These are phyloP conservation scores for Diaporthe citrichinensis DNA, from an alignment of 2,329 filamentous ascomycete species.

Conservation along the genomic window DNA sequence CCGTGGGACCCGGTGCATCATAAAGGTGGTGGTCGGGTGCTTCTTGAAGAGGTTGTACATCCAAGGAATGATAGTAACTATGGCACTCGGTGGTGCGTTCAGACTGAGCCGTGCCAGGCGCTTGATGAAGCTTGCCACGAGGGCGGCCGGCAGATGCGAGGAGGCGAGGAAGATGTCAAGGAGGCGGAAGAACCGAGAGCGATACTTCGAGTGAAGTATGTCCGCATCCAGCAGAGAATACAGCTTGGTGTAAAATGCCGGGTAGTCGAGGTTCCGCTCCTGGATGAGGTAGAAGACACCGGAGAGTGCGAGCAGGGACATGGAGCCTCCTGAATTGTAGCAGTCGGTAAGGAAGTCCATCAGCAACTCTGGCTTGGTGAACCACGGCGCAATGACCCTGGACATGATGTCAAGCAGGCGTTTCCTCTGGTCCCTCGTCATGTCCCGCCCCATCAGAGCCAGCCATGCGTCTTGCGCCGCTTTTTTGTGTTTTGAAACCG, in stretches of 20 bases:
- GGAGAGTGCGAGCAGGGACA: constrained; percentile 88
- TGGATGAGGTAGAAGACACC: constrained; percentile 96
- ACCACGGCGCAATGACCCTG: constrained; percentile 88
- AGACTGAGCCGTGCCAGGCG: constrained; percentile 86
- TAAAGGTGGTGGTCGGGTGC: constrained; percentile 93
- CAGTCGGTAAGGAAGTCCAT: constrained; percentile 98
- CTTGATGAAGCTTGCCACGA: constrained; percentile 98
- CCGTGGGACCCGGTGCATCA: constrained; percentile 85
- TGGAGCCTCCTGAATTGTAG: constrained; percentile 88
- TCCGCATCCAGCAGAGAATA: constrained; percentile 92
- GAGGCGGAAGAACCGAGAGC: constrained; percentile 92
- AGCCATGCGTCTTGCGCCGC: constrained; percentile 91
- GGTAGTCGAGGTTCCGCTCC: constrained; percentile 95
- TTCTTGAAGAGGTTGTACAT: constrained; percentile 94
- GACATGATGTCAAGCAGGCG: constrained; percentile 81
- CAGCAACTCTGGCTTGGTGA: constrained; percentile 86
- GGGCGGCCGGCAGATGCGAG: constrained; percentile 89
- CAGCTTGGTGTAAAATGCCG: constrained; percentile 91
- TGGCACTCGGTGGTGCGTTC: constrained; percentile 89
- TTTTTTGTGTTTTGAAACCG: constrained; percentile 79
- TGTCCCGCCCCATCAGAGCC: constrained; percentile 76
- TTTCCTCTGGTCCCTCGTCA: constrained; percentile 84
- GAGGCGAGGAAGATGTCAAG: constrained; percentile 92
- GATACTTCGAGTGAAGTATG: constrained; percentile 92
- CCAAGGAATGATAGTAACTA: constrained; percentile 92